Percentiles rank a stretch among this genome's conserved stretches.
Conservation (phyloP, 2,329 filamentous ascomycete species). For the Cytospora schulzeri region DNA sequence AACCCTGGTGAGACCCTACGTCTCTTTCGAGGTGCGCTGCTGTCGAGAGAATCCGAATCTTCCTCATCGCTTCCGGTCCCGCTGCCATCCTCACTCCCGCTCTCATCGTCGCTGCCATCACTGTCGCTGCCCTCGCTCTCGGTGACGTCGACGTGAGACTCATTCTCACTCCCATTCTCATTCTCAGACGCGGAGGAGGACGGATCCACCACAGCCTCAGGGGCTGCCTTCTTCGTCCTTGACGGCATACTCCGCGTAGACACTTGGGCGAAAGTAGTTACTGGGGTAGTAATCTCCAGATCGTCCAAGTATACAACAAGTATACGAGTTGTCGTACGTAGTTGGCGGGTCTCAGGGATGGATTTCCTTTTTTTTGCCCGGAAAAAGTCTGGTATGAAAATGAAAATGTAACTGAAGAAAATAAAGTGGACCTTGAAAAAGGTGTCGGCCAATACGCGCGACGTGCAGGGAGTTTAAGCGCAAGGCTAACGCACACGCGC, state of each 20-base stretch:
- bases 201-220: constrained; percentile 8
- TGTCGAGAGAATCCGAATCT: constrained; percentile 53
- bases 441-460: constrained; percentile 12
- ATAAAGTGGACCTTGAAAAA: neutral
- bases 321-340: neutral
- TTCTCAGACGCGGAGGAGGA: neutral
- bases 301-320: neutral
- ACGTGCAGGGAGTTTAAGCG: constrained; percentile 1
- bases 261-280: neutral
- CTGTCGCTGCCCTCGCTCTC: constrained; percentile 2
- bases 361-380: neutral
- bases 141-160: constrained; percentile 3
- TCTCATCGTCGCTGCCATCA: constrained; percentile 27
- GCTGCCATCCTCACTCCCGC: constrained; percentile 31
- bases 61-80: constrained; percentile 8
- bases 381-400: constrained; percentile 3
- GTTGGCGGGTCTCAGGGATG: neutral
- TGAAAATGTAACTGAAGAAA: constrained; percentile 13
- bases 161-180: constrained; percentile 12
- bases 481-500: constrained; percentile 23
- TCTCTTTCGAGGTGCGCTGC: constrained; percentile 42
- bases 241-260: constrained; percentile 17
- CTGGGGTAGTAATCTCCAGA: neutral
- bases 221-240: constrained; percentile 15
- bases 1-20: constrained; percentile 41